Percentiles rank a stretch among this genome's conserved stretches.
These are phyloP conservation scores for Eimeria sp. DNA, from an alignment of 169 alveolate genomes.

Conservation along the genomic window DNA sequence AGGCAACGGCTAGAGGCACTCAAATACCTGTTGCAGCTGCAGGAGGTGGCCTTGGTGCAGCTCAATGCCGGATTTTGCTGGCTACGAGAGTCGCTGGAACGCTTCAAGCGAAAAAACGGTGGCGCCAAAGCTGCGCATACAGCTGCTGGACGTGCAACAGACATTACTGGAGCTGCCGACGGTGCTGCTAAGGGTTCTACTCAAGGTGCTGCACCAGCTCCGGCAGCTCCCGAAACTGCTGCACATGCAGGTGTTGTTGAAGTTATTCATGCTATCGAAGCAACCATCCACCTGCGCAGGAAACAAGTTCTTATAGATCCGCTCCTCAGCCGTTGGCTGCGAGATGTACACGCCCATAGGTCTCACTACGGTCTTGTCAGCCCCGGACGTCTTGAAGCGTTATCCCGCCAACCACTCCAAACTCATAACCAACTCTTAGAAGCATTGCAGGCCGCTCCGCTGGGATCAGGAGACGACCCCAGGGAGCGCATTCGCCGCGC, in stretches of 20 bases:
- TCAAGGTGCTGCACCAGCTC: not conserved
- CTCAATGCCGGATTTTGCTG: not conserved
- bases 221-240: too few relatives aligned
- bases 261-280: not conserved
- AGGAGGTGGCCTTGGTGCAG: too few relatives aligned
- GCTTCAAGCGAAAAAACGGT: not conserved
- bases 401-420: too few relatives aligned
- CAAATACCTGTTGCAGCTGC: too few relatives aligned
- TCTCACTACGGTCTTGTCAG: too few relatives aligned
- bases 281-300: not conserved
- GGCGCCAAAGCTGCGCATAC: not conserved
- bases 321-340: not conserved
- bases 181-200: not conserved
- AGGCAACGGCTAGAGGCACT: too few relatives aligned
- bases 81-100: not conserved
- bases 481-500: too few relatives aligned
- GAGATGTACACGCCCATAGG: not conserved
- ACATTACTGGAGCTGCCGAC: not conserved
- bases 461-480: too few relatives aligned
- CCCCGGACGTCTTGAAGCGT: too few relatives aligned
- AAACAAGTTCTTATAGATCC: not conserved
- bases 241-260: not conserved
- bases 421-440: too few relatives aligned
- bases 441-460: too few relatives aligned
- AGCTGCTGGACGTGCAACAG: too few relatives aligned